Evolutionary conservation across 2,329 filamentous ascomycete species (phyloP).

Genomic region (Didymella sp.): DNA sequence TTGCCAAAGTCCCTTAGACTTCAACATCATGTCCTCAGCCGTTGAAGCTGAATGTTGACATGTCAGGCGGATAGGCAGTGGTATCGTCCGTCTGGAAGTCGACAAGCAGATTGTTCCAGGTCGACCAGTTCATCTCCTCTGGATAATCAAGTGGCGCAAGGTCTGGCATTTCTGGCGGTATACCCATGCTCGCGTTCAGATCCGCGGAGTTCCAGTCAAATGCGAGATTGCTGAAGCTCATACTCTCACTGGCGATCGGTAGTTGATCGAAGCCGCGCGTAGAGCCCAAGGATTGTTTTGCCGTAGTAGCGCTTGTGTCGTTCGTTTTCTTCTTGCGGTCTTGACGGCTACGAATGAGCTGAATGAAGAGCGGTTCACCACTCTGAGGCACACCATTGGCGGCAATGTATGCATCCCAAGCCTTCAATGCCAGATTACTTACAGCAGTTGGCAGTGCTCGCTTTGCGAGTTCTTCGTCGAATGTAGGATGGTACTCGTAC

Average conservation of each 20-base stretch:
- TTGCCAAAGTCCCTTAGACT: too few species aligned
- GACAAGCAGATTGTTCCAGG: conserved; percentile 39
- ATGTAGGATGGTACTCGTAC: conserved; percentile 53
- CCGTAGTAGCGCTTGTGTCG: not conserved
- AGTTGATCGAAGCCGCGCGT: not conserved
- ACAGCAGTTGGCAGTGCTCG: conserved; percentile 54
- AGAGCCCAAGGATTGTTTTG: too few species aligned
- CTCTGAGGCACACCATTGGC: conserved; percentile 15
- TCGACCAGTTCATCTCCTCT: conserved; percentile 39
- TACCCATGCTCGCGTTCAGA: conserved; percentile 20
- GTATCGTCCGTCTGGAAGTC: conserved; percentile 28
- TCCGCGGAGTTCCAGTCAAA: conserved; percentile 27
- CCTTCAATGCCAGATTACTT: conserved; percentile 53
- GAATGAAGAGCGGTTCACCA: conserved; percentile 35
- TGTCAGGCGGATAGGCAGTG: not conserved
- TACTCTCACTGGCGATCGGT: not conserved
- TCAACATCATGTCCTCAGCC: not conserved
- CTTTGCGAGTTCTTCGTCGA: conserved; percentile 45
- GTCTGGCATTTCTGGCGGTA: conserved; percentile 8
- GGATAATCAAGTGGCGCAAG: conserved; percentile 19
- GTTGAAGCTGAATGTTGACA: not conserved
- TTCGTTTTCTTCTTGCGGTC: conserved; percentile 1
- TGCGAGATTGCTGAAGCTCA: not conserved
- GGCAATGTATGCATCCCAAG: conserved; percentile 50
- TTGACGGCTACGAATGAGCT: conserved; percentile 25